phyloP scores from a whole-genome alignment of 1,139 yeast genomes.

The Nakaseomyces kungkrabaensis region DNA sequence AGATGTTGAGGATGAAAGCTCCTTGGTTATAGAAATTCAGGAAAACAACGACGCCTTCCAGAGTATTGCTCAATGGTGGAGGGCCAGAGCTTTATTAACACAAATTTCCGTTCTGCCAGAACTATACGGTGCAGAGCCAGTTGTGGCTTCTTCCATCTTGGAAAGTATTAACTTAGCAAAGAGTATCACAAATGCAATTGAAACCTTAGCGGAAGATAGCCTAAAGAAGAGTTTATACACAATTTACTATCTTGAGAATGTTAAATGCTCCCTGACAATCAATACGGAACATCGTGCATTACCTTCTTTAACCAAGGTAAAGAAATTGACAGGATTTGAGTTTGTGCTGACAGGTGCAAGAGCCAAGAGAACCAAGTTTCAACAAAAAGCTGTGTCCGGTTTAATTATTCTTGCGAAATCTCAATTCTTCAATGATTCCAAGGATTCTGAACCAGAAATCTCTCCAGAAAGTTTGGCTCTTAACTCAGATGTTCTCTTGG shows the following conservation, averaged over 20 bases:
- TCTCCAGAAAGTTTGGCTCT: slow-evolving; percentile 50
- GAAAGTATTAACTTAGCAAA: slow-evolving; percentile 21
- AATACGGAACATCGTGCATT: slow-evolving; percentile 49
- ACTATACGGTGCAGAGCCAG: slow-evolving; percentile 37
- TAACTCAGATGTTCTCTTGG: slow-evolving; percentile 72
- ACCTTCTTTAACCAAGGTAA: slow-evolving; percentile 45
- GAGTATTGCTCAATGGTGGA: slow-evolving; percentile 63
- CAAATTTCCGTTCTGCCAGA: slow-evolving; percentile 55
- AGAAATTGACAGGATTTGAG: slow-evolving; percentile 47
- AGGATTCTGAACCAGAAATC: slow-evolving; percentile 18
- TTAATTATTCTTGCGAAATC: slow-evolving; percentile 68
- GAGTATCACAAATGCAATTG: slow-evolving; percentile 23
- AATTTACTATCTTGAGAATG: slow-evolving; percentile 52
- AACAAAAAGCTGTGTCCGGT: slow-evolving; percentile 58
- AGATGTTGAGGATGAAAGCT: slow-evolving; percentile 15
- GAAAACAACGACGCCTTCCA: slow-evolving; percentile 17
- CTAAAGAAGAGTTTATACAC: slow-evolving; percentile 34
- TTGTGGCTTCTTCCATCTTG: slow-evolving; percentile 28
- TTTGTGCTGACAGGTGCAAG: slow-evolving; percentile 76
- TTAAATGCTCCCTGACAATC: slow-evolving; percentile 52
- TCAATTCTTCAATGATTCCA: slow-evolving; percentile 15
- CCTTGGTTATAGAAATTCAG: slow-evolving; percentile 16
- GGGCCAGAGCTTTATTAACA: slow-evolving; percentile 52
- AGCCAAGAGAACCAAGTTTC: slow-evolving; percentile 82
- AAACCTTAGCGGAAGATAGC: slow-evolving; percentile 17